Percentiles rank a stretch among this genome's conserved stretches.
phyloP scores from a whole-genome alignment of 768 basidiomycete species.

The Panaeolus papilionaceus region DNA sequence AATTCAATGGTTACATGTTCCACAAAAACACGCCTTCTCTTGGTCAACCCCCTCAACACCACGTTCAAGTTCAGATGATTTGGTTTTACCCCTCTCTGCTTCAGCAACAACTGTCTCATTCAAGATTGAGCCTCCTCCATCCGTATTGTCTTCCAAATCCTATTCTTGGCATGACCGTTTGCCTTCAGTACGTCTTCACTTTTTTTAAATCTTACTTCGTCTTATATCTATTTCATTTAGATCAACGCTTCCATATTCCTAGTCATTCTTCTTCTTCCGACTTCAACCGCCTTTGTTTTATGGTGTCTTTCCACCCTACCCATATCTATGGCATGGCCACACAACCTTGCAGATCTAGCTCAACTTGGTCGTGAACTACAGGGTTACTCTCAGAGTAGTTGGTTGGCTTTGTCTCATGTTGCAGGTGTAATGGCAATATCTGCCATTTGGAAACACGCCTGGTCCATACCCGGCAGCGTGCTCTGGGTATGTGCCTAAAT shows the following conservation, averaged over 20 bases:
- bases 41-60: constrained; percentile 56
- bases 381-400: constrained; percentile 77
- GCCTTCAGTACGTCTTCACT: constrained; percentile 34
- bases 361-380: constrained; percentile 78
- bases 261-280: constrained; percentile 60
- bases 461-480: constrained; percentile 95
- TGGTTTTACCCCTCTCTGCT: constrained; percentile 38
- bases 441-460: constrained; percentile 95
- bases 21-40: constrained; percentile 45
- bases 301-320: constrained; percentile 82
- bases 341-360: constrained; percentile 75
- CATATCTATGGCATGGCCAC: constrained; percentile 78
- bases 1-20: constrained; percentile 58
- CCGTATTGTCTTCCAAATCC: constrained; percentile 19
- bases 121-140: constrained; percentile 27
- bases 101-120: constrained; percentile 48
- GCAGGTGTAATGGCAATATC: constrained; percentile 82
- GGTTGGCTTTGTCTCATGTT: constrained; percentile 73
- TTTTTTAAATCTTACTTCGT: constrained; percentile 16
- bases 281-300: constrained; percentile 72
- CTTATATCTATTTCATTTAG: constrained; percentile 30
- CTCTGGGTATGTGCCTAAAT: constrained; percentile 68
- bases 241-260: constrained; percentile 46
- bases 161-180: constrained; percentile 33
- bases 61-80: constrained; percentile 48